phyloP scores from a whole-genome alignment of 495 filamentous ascomycete species.

The Thozetella sp. region DNA sequence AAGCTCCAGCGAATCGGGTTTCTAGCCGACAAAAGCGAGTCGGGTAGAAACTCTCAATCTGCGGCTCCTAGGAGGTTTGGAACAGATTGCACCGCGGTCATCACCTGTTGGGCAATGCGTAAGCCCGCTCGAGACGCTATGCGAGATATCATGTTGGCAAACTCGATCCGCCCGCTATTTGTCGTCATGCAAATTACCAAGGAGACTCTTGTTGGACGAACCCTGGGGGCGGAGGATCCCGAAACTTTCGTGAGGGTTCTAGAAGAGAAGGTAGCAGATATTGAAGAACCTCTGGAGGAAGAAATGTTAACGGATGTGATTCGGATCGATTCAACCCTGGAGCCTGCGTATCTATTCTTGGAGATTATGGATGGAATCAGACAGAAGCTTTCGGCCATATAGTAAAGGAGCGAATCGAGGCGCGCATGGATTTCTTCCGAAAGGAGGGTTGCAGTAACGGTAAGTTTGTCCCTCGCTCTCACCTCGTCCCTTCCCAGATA shows the following conservation, averaged over 20 bases:
- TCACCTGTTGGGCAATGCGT: slow-evolving; percentile 8
- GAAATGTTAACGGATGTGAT: slow-evolving; percentile 10
- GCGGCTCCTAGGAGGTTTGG: background rate
- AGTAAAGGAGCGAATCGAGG: too few species aligned
- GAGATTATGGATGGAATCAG: background rate
- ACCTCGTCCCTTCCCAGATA: too few species aligned
- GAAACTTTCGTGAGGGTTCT: slow-evolving; percentile 5
- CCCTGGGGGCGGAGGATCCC: slow-evolving; percentile 9
- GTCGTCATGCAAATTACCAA: slow-evolving; percentile 9
- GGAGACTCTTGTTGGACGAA: slow-evolving; percentile 6
- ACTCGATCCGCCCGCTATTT: slow-evolving; percentile 4
- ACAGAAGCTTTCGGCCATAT: background rate
- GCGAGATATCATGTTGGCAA: background rate
- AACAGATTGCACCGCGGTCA: background rate
- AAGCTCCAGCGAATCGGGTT: background rate
- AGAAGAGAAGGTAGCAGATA: slow-evolving; percentile 5
- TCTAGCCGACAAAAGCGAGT: background rate
- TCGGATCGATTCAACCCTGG: slow-evolving; percentile 4
- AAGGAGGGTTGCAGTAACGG: too few species aligned
- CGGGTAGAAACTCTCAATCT: background rate
- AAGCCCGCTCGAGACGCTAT: slow-evolving; percentile 5
- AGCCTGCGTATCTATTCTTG: slow-evolving; percentile 19
- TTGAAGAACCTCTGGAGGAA: slow-evolving; percentile 5
- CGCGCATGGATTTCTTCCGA: too few species aligned
- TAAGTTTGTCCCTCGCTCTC: too few species aligned